These are phyloP conservation scores for Vitis amurensis DNA, from an alignment of 164 flowering plant species.

Conservation along the genomic window DNA sequence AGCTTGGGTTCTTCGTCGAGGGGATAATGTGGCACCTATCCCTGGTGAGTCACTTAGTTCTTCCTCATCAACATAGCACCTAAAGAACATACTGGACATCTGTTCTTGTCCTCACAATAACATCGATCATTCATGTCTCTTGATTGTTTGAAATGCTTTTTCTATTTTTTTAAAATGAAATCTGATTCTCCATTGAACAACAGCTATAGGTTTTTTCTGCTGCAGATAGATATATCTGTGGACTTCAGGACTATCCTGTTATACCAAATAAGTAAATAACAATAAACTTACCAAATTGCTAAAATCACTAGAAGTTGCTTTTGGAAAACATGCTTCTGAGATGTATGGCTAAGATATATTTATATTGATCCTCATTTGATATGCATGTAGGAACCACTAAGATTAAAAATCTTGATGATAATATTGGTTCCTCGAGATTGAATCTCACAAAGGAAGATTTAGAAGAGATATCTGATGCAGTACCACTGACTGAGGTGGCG, in stretches of 20 bases:
- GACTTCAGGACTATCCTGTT: too few species aligned
- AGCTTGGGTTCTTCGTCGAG: conserved; percentile 32
- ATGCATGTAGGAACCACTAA: conserved; percentile 11
- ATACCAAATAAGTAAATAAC: too few species aligned
- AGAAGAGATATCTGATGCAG: conserved; percentile 14
- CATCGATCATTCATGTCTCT: neutral
- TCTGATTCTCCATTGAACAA: too few species aligned
- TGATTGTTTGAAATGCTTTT: too few species aligned
- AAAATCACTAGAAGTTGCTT: too few species aligned
- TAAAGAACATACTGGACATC: neutral
- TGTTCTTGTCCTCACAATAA: neutral
- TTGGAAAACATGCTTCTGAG: too few species aligned
- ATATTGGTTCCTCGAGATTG: conserved; percentile 7
- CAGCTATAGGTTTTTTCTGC: too few species aligned
- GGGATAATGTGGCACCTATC: conserved; percentile 28
- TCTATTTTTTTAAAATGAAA: too few species aligned
- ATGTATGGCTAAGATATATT: neutral
- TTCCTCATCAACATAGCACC: too few species aligned
- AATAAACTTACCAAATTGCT: too few species aligned
- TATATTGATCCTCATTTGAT: neutral
- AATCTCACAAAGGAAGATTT: conserved; percentile 9
- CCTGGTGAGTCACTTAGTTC: conserved; percentile 8
- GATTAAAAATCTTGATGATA: conserved; percentile 13
- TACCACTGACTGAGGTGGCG: conserved; percentile 2
- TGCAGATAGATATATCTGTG: too few species aligned